Conservation (phyloP, 2,329 filamentous ascomycete species). For the Diaporthe australafricana region DNA sequence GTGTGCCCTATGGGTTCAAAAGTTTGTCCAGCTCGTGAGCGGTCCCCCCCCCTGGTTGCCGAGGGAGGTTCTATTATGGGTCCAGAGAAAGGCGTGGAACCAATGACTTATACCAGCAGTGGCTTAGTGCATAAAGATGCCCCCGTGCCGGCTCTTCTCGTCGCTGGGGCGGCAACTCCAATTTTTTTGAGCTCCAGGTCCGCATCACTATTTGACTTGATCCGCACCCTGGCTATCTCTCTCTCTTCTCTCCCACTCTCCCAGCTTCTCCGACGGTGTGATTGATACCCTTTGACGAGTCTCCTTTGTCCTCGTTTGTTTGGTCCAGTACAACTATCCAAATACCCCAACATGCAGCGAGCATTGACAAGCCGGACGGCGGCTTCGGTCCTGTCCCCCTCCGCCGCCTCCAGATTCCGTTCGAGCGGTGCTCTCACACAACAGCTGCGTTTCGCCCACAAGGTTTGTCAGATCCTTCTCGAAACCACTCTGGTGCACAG, state of each 20-base stretch:
- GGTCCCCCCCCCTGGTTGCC: too few relatives aligned
- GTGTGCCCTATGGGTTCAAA: too few relatives aligned
- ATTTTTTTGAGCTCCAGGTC: conserved; percentile 36
- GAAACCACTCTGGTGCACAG: not conserved
- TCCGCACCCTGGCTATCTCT: conserved; percentile 14
- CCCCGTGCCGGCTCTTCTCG: conserved; percentile 35
- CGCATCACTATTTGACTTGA: conserved; percentile 27
- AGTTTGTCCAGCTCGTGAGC: too few relatives aligned
- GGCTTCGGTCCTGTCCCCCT: conserved; percentile 82
- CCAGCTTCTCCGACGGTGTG: conserved; percentile 34
- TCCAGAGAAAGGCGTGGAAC: conserved; percentile 30
- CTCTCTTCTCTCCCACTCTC: conserved; percentile 9
- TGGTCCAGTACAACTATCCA: conserved; percentile 46
- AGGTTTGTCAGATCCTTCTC: conserved; percentile 69
- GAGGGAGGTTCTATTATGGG: conserved; percentile 21
- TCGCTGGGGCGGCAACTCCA: conserved; percentile 37
- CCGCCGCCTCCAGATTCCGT: conserved; percentile 72
- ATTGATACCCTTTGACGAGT: conserved; percentile 42
- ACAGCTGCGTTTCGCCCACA: conserved; percentile 97
- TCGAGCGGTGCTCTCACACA: conserved; percentile 76
- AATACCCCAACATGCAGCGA: conserved; percentile 84
- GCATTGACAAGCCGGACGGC: conserved; percentile 85
- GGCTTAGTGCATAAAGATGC: conserved; percentile 30
- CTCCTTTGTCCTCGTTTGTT: conserved; percentile 40
- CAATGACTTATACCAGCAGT: conserved; percentile 17